These are phyloP conservation scores for Rhododendron simsii DNA, from an alignment of 148 eudicot species.

Conservation along the genomic window DNA sequence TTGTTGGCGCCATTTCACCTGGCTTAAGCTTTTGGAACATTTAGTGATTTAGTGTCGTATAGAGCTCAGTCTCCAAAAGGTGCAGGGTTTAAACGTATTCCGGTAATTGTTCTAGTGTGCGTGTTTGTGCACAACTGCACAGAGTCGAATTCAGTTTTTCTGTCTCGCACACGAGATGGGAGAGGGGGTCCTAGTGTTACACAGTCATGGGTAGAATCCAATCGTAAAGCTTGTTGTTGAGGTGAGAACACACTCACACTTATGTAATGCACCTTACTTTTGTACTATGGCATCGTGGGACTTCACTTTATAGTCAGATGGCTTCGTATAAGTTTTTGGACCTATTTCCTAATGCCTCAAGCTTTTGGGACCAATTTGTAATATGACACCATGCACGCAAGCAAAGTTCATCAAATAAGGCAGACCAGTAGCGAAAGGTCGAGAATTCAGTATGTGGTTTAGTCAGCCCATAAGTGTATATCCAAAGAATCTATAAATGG, in stretches of 20 bases:
- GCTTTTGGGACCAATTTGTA: background rate
- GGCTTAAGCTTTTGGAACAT: background rate
- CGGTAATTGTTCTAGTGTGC: background rate
- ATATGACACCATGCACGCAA: background rate
- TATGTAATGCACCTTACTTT: background rate
- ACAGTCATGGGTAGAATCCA: background rate
- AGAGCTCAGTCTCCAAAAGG: background rate
- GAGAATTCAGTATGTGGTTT: background rate
- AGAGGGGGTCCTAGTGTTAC: background rate
- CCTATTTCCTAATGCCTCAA: background rate
- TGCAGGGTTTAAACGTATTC: background rate
- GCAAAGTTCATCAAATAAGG: background rate
- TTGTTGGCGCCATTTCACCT: background rate
- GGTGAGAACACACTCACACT: background rate
- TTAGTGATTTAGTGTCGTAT: background rate
- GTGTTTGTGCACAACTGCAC: background rate
- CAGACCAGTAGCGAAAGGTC: background rate
- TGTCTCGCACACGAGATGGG: background rate
- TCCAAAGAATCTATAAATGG: background rate
- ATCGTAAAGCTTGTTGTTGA: background rate
- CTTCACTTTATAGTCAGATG: background rate
- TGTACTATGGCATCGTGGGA: background rate
- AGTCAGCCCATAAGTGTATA: background rate
- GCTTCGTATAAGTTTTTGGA: background rate
- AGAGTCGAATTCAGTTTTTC: background rate